phyloP scores from a whole-genome alignment of 805 yeast species.

The Wickerhamomyces silvicola region DNA sequence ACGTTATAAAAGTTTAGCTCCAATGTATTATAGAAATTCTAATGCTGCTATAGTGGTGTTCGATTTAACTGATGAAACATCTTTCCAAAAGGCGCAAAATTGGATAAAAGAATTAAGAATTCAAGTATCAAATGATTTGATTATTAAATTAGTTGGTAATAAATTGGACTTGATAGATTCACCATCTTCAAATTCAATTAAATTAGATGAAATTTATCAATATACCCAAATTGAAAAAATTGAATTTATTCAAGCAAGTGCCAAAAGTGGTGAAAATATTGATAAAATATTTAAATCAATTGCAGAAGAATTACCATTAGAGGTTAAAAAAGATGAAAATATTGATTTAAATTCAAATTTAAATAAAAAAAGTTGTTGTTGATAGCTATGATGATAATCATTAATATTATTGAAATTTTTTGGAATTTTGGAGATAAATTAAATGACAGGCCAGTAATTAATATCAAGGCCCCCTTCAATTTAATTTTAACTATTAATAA shows the following conservation, averaged over 20 bases:
- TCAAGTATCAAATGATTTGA: slow-evolving; percentile 67
- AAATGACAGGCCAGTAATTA: too few relatives aligned
- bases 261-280: slow-evolving; percentile 65
- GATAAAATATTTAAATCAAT: slow-evolving; percentile 32
- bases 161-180: slow-evolving; percentile 53
- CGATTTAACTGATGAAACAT: slow-evolving; percentile 66
- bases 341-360: too few relatives aligned
- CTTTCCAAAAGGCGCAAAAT: slow-evolving; percentile 71
- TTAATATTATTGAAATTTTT: too few relatives aligned
- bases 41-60: slow-evolving; percentile 84
- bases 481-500: too few relatives aligned
- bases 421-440: too few relatives aligned
- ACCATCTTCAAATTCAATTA: slow-evolving; percentile 11
- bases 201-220: slow-evolving; percentile 17
- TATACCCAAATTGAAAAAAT: slow-evolving; percentile 28
- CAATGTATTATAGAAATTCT: slow-evolving; percentile 78
- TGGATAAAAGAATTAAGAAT: slow-evolving; percentile 92
- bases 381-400: neutral
- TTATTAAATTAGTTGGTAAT: slow-evolving; percentile 85
- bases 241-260: slow-evolving; percentile 26
- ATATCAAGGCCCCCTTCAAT: too few relatives aligned
- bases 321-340: slow-evolving; percentile 19
- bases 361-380: too few relatives aligned
- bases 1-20: slow-evolving; percentile 74
- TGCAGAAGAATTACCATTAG: slow-evolving; percentile 42